Evolutionary conservation across 148 eudicot species (phyloP), one percentile per base, ranked within the genome.

Genomic region (Persicaria maculosa): DNA sequence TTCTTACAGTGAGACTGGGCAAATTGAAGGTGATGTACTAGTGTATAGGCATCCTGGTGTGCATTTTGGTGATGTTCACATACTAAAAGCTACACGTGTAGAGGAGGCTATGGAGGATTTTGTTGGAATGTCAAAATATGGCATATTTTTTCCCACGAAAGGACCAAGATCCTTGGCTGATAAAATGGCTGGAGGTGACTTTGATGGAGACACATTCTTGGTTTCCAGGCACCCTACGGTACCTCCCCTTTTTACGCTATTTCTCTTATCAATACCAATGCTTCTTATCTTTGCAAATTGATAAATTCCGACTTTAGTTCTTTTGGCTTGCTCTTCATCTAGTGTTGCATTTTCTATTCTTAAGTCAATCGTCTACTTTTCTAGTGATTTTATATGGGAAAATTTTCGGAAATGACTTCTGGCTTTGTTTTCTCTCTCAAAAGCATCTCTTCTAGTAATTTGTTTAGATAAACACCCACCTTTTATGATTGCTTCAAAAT

Each of bases 181-280:
- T 71, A 48, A 71, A 71, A 71, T 71, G 73, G 73, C 53, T 19
- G 73, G 73, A 10, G 73, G 73, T 71, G 73, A 71, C 43, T 71
- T 40, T 47, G 73, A 71, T 71, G 73, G 73, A 17, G 73, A 71
- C 15, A 46, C 46, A 31, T 71, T 45, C 54, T 71, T 46, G 5
- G 73, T 71, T n/a, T 71, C 73, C 54, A 9, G 73, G 31, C 50
- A 71, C 46, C 73, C 73, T 71, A 22, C 5, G 73, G 73, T 71
- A 17, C 47, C 9, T 3, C 70, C 70, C 15, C 17, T 65, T 65
- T 17, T 12, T 15, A 65, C 70, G 40, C 46, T 65, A 36, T 14
- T 6, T 65, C 47, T 65, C 45, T 25, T 62, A 44, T 62, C 68
- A 62, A 12, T 14, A 31, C 45, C n/a, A 4, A 25, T 62, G 20